Percentiles rank a stretch among this genome's conserved stretches.
Evolutionary conservation across 2,329 filamentous ascomycete genomes (phyloP).

Genomic region (Leptoxyphium fumago): DNA sequence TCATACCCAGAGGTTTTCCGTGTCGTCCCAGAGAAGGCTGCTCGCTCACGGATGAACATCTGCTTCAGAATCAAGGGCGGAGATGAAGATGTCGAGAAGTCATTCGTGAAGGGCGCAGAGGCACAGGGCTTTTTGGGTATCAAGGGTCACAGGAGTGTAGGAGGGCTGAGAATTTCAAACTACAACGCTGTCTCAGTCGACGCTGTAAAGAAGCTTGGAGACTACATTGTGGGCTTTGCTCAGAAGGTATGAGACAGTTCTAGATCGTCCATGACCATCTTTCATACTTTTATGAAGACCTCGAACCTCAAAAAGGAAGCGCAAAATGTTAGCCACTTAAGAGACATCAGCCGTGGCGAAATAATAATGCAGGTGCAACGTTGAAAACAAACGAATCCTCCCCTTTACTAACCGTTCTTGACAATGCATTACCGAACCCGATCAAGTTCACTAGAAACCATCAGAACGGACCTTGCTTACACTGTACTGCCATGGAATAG

Average conservation of each 20-base stretch:
- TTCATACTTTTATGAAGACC: too few relatives aligned
- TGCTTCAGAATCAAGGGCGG: conserved; percentile 67
- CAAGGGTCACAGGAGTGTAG: conserved; percentile 78
- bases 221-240: conserved; percentile 49
- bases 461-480: too few relatives aligned
- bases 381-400: too few relatives aligned
- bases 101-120: conserved; percentile 60
- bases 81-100: conserved; percentile 54
- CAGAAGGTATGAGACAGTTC: conserved; percentile 2
- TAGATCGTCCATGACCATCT: too few relatives aligned
- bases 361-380: too few relatives aligned
- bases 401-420: too few relatives aligned
- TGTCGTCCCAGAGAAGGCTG: conserved; percentile 60
- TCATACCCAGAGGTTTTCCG: conserved; percentile 57
- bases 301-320: too few relatives aligned
- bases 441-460: too few relatives aligned
- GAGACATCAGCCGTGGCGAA: too few relatives aligned
- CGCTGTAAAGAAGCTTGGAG: conserved; percentile 51
- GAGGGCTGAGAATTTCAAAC: conserved; percentile 73
- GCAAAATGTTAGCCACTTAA: too few relatives aligned
- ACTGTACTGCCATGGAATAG: too few relatives aligned
- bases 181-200: conserved; percentile 70
- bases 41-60: conserved; percentile 83
- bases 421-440: too few relatives aligned
- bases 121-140: conserved; percentile 58